Conservation (phyloP, 352 stramenopile genomes). For the Globisporangium echinulatum region DNA sequence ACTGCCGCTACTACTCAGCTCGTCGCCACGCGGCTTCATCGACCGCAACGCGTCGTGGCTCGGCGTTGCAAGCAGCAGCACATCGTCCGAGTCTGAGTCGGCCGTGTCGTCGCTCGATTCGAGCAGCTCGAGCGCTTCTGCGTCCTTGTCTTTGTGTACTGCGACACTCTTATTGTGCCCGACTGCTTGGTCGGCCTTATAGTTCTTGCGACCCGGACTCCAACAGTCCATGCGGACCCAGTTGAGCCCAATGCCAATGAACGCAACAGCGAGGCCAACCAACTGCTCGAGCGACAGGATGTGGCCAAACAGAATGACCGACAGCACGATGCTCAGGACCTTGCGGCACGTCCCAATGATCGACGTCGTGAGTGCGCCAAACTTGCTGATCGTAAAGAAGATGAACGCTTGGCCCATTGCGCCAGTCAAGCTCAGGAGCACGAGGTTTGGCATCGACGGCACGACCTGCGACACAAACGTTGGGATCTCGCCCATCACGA, state of each 20-base stretch:
- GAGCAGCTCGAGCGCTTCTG: constrained; percentile 45
- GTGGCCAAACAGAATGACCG: constrained; percentile 78
- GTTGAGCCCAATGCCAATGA: constrained; percentile 72
- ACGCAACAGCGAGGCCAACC: constrained; percentile 54
- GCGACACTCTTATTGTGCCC: constrained; percentile 9
- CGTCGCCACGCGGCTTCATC: constrained; percentile 27
- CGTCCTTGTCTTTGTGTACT: constrained; percentile 14
- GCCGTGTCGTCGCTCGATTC: constrained; percentile 60
- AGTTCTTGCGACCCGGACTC: constrained; percentile 18
- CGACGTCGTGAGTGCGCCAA: constrained; percentile 75
- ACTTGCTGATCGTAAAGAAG: constrained; percentile 86
- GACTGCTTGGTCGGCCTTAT: not conserved
- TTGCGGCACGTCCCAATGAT: constrained; percentile 86
- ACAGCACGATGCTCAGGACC: constrained; percentile 81
- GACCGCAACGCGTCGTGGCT: constrained; percentile 18
- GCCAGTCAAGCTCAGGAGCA: constrained; percentile 70
- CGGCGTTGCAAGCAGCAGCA: constrained; percentile 11
- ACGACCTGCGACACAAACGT: constrained; percentile 55
- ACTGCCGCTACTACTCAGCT: constrained; percentile 9
- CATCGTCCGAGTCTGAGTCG: constrained; percentile 54
- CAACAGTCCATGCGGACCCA: constrained; percentile 64
- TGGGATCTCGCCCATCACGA: constrained; percentile 61
- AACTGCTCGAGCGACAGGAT: constrained; percentile 62
- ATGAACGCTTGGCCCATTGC: constrained; percentile 80
- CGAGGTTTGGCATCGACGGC: constrained; percentile 50